Percentiles rank a stretch among this genome's conserved stretches.
Evolutionary conservation across 495 filamentous ascomycete species (phyloP).

Genomic region (Melanomma pulvis-pyrius): DNA sequence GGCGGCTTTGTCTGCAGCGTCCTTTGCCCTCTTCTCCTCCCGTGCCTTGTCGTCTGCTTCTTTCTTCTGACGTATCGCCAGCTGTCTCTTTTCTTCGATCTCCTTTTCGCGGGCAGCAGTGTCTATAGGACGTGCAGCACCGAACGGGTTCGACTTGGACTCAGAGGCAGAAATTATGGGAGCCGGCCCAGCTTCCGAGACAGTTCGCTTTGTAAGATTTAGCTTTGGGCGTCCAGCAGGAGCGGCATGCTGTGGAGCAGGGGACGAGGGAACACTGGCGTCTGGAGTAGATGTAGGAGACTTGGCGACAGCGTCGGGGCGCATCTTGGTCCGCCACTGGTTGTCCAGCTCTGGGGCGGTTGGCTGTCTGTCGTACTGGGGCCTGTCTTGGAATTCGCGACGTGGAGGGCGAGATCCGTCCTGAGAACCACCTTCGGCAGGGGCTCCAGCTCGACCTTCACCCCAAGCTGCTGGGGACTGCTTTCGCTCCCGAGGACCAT

Average conservation of each 20-base stretch:
- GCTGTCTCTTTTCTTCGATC: slow-evolving; percentile 82
- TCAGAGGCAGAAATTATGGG: slow-evolving; percentile 59
- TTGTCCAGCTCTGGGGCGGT: slow-evolving; percentile 86
- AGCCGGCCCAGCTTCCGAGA: slow-evolving; percentile 67
- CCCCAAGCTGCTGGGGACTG: slow-evolving; percentile 79
- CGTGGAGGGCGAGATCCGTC: slow-evolving; percentile 82
- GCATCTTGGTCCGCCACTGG: slow-evolving; percentile 84
- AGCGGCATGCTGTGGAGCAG: slow-evolving; percentile 55
- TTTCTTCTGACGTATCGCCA: slow-evolving; percentile 75
- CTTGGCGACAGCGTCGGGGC: slow-evolving; percentile 63
- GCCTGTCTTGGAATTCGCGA: slow-evolving; percentile 73
- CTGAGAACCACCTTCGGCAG: slow-evolving; percentile 80
- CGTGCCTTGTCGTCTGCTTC: slow-evolving; percentile 86
- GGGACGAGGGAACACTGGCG: slow-evolving; percentile 67
- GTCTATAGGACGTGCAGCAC: slow-evolving; percentile 86
- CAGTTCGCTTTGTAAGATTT: slow-evolving; percentile 85
- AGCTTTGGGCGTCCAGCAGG: slow-evolving; percentile 70
- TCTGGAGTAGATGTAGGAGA: slow-evolving; percentile 60
- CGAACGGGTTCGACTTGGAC: slow-evolving; percentile 87
- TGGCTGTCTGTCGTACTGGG: slow-evolving; percentile 62
- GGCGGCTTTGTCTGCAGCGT: slow-evolving; percentile 49
- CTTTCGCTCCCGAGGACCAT: slow-evolving; percentile 60
- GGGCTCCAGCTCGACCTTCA: slow-evolving; percentile 71
- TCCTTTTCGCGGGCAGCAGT: slow-evolving; percentile 84
- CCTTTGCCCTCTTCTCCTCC: slow-evolving; percentile 68